These are phyloP conservation scores for Cyathus olla DNA, from an alignment of 1,284 basidiomycete genomes.

Conservation along the genomic window DNA sequence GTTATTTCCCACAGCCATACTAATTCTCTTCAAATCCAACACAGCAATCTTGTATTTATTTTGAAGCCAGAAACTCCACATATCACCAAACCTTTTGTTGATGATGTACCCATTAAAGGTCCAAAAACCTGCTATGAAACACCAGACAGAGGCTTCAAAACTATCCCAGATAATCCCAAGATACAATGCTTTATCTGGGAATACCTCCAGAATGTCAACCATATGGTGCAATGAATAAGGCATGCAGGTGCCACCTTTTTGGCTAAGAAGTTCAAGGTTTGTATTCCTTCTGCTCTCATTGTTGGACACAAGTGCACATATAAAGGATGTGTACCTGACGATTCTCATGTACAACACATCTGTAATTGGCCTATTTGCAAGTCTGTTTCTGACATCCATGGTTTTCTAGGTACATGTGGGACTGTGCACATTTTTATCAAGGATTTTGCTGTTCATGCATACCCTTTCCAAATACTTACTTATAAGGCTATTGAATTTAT, in stretches of 20 bases:
- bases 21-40: constrained; percentile 41
- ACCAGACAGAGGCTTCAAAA: constrained; percentile 29
- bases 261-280: constrained; percentile 28
- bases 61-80: too few relatives aligned
- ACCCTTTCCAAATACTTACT: constrained; percentile 21
- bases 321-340: constrained; percentile 21
- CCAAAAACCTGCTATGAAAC: constrained; percentile 32
- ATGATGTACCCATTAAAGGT: constrained; percentile 44
- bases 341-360: too few relatives aligned
- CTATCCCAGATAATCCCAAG: constrained; percentile 33
- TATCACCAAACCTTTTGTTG: constrained; percentile 37
- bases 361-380: too few relatives aligned
- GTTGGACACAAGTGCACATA: constrained; percentile 27
- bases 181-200: constrained; percentile 47
- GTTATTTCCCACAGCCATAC: constrained; percentile 44
- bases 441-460: constrained; percentile 19
- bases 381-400: too few relatives aligned
- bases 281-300: constrained; percentile 12
- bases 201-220: too few relatives aligned
- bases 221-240: too few relatives aligned
- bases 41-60: constrained; percentile 42
- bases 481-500: constrained; percentile 32
- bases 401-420: too few relatives aligned
- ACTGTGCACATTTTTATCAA: too few relatives aligned
- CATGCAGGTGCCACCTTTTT: constrained; percentile 23